A percentile compares a stretch with the other conserved stretches of the same genome.
These are phyloP conservation scores for Hypoxylon sp. DNA, from an alignment of 2,329 filamentous ascomycete species.

Conservation along the genomic window DNA sequence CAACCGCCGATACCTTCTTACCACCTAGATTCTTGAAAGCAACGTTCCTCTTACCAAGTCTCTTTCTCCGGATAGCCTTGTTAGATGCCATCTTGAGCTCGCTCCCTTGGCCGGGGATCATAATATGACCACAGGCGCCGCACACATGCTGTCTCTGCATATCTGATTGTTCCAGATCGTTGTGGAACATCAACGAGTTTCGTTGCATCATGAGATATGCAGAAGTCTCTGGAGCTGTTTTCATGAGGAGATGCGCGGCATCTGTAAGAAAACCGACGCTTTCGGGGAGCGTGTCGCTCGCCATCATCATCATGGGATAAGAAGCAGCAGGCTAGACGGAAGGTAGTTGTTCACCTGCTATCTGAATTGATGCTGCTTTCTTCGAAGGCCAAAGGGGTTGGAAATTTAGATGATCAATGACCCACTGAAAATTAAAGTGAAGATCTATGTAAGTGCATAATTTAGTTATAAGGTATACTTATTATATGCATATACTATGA, in stretches of 20 bases:
- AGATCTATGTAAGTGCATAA: background rate
- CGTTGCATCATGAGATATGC: slow-evolving; percentile 72
- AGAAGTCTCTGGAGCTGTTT: slow-evolving; percentile 69
- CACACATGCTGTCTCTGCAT: slow-evolving; percentile 70
- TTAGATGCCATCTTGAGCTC: slow-evolving; percentile 58
- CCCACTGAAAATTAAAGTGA: slow-evolving; percentile 2
- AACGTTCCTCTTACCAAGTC: slow-evolving; percentile 35
- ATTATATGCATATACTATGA: slow-evolving; percentile 1
- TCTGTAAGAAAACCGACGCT: slow-evolving; percentile 67
- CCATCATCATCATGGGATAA: slow-evolving; percentile 45
- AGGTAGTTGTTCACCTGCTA: background rate
- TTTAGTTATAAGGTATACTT: background rate
- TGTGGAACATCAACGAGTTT: slow-evolving; percentile 64
- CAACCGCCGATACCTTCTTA: slow-evolving; percentile 13
- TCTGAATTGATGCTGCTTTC: background rate
- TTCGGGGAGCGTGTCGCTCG: slow-evolving; percentile 47
- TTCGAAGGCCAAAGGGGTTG: slow-evolving; percentile 3
- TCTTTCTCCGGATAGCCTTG: slow-evolving; percentile 65
- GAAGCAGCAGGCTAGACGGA: background rate
- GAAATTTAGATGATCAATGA: slow-evolving; percentile 6
- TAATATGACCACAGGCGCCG: slow-evolving; percentile 72
- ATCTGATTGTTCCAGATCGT: slow-evolving; percentile 62
- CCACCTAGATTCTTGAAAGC: slow-evolving; percentile 15
- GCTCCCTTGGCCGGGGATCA: slow-evolving; percentile 67
- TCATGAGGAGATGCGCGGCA: slow-evolving; percentile 70